phyloP scores from a whole-genome alignment of 257 asterid genomes.

The Capsicum chinense region DNA sequence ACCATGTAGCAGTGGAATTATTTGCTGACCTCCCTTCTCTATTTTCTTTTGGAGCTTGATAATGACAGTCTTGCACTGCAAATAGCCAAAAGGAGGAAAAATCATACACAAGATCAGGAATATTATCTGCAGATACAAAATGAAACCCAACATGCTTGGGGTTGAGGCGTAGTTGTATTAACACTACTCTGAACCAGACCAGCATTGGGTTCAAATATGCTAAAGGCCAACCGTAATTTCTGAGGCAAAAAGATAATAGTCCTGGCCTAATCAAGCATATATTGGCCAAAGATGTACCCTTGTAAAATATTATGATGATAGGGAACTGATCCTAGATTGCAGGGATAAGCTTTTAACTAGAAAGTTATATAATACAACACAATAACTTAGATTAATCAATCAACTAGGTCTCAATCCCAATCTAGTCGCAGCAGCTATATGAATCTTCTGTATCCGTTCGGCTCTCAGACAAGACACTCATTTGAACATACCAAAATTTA shows the following conservation, averaged over 20 bases:
- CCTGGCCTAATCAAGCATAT: constrained; percentile 1
- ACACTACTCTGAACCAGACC: constrained; percentile 19
- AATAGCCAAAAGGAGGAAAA: constrained; percentile 28
- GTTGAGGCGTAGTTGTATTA: neutral
- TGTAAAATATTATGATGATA: neutral
- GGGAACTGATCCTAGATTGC: constrained; percentile 17
- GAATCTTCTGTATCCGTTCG: neutral
- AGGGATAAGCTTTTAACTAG: neutral
- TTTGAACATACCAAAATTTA: constrained; percentile 16
- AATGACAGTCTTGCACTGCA: constrained; percentile 90
- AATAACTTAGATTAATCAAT: neutral
- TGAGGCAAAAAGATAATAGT: neutral
- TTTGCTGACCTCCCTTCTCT: constrained; percentile 83
- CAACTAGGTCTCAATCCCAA: constrained; percentile 14
- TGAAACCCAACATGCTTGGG: constrained; percentile 8
- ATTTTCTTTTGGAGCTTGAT: constrained; percentile 88
- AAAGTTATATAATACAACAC: constrained; percentile 20
- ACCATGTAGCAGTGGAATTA: constrained; percentile 82
- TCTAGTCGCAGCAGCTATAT: neutral
- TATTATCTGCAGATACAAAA: neutral
- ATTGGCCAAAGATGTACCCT: neutral
- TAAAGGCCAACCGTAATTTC: constrained; percentile 12
- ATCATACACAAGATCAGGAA: constrained; percentile 13
- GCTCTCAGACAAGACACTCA: neutral
- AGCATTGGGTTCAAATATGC: neutral